Percentiles rank a stretch among this genome's conserved stretches.
Conservation (phyloP, 352 stramenopile genomes). For the Stramenopiles sp. region DNA sequence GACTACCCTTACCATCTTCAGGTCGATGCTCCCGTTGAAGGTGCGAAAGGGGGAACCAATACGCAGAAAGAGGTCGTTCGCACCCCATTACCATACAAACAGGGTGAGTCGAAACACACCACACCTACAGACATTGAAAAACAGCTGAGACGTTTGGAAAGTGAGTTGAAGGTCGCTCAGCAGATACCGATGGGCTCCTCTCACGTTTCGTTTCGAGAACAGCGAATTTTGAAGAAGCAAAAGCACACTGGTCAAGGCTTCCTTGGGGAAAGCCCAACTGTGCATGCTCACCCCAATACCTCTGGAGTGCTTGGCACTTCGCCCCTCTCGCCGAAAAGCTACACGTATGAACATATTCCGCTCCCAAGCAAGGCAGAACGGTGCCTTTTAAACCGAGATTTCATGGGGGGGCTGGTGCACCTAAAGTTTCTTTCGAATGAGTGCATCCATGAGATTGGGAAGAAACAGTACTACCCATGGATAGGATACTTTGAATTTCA, state of each 20-base stretch:
- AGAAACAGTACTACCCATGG: constrained; percentile 51
- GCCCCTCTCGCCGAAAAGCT: constrained; percentile 20
- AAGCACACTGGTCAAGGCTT: constrained; percentile 11
- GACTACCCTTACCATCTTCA: constrained; percentile 11
- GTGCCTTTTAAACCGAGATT: constrained; percentile 51
- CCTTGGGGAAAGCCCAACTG: constrained; percentile 13
- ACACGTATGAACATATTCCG: neutral
- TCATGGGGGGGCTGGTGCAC: constrained; percentile 72
- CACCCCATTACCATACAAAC: neutral
- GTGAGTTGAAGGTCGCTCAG: neutral
- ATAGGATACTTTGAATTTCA: constrained; percentile 82
- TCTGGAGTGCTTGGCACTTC: constrained; percentile 15
- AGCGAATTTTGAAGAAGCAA: constrained; percentile 17
- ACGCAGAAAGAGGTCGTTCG: constrained; percentile 43
- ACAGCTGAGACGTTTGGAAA: neutral
- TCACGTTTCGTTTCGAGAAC: neutral
- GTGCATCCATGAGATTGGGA: constrained; percentile 43
- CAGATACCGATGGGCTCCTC: constrained; percentile 15
- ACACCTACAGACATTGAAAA: constrained; percentile 16
- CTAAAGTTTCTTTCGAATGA: constrained; percentile 77
- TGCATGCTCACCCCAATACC: constrained; percentile 12
- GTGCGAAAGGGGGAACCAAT: constrained; percentile 45
- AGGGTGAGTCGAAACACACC: constrained; percentile 13
- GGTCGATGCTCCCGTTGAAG: constrained; percentile 31
- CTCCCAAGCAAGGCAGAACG: constrained; percentile 20